phyloP scores from a whole-genome alignment of 202 grass and related monocot genomes.

The Tripidium arundinaceum region DNA sequence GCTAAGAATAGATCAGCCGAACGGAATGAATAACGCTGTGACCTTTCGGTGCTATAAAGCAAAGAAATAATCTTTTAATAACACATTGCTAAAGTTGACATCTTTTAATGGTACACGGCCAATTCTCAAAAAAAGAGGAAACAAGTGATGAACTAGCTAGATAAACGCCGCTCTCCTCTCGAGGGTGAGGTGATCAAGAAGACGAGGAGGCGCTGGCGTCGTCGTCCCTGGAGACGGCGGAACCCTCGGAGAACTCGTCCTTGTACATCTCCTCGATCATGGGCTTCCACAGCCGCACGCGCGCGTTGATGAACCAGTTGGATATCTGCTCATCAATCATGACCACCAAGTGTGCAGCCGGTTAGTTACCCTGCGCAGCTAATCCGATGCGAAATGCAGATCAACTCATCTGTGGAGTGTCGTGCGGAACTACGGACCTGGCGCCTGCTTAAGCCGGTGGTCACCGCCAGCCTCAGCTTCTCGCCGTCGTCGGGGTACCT shows the following conservation, averaged over 20 bases:
- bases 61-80: not conserved
- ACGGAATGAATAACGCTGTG: no score
- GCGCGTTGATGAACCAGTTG: slow-evolving; percentile 80
- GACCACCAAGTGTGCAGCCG: not conserved
- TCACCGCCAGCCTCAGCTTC: slow-evolving; percentile 81
- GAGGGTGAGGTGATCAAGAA: not conserved
- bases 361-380: not conserved
- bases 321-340: slow-evolving; percentile 38
- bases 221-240: not conserved
- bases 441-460: slow-evolving; percentile 69
- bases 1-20: no score
- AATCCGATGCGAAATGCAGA: not conserved
- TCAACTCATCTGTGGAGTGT: not conserved
- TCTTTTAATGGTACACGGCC: not conserved
- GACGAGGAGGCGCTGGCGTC: slow-evolving; percentile 17
- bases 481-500: slow-evolving; percentile 87
- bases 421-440: slow-evolving; percentile 34
- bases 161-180: not conserved
- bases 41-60: no score
- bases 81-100: no score
- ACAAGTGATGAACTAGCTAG: not conserved
- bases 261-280: slow-evolving; percentile 78
- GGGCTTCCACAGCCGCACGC: slow-evolving; percentile 74
- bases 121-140: not conserved
- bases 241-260: slow-evolving; percentile 45